Evolutionary conservation across 441 rosid species (phyloP).

Genomic region (Isatis lusitanica): DNA sequence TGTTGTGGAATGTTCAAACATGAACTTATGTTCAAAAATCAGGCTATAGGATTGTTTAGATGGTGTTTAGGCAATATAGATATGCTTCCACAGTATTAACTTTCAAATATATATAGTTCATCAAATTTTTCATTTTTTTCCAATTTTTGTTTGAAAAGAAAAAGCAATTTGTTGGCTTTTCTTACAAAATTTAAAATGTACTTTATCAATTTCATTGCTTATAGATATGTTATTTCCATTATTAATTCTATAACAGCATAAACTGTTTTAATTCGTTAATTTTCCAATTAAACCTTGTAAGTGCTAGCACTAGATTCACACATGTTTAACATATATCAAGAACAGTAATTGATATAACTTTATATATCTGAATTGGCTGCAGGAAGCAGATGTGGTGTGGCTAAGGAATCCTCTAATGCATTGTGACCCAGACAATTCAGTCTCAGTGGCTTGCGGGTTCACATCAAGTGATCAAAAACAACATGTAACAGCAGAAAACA

Average conservation of each 20-base stretch:
- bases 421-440: neutral
- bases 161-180: neutral
- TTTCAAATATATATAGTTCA: neutral
- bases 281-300: no score
- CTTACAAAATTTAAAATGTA: neutral
- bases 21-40: neutral
- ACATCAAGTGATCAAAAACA: slow-evolving; percentile 16
- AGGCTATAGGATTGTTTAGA: neutral
- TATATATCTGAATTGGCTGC: slow-evolving; percentile 10
- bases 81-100: neutral
- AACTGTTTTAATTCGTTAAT: no score
- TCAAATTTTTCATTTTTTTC: neutral
- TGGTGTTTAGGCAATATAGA: neutral
- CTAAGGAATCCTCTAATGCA: slow-evolving; percentile 42
- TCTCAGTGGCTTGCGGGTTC: slow-evolving; percentile 41
- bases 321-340: neutral
- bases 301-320: no score
- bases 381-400: slow-evolving; percentile 54
- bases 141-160: no score
- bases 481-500: slow-evolving; percentile 8
- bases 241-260: neutral
- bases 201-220: neutral
- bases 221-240: neutral
- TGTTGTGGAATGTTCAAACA: neutral
- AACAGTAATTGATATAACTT: neutral